Percentiles rank a stretch among this genome's conserved stretches.
Conservation (phyloP, 176 grass and related monocot genomes). For the Alopecurus myosuroides region DNA sequence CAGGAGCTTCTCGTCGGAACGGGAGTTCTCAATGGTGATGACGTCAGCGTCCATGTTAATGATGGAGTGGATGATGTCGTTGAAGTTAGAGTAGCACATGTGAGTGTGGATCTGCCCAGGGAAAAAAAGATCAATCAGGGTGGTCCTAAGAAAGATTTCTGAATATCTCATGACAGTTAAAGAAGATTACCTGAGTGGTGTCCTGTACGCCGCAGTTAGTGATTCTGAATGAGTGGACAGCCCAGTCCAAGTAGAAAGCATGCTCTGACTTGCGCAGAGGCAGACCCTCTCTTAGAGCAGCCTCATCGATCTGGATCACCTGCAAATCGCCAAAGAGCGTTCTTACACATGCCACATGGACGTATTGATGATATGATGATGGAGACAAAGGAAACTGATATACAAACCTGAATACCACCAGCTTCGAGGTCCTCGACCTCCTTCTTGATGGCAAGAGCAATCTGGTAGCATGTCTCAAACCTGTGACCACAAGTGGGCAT, state of each 20-base stretch:
- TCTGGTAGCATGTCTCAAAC: constrained; percentile 97
- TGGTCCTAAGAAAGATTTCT: not conserved
- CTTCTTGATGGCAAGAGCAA: constrained; percentile 96
- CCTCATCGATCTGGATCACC: constrained; percentile 98
- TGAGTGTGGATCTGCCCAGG: constrained; percentile 78
- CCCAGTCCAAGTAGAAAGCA: constrained; percentile 93
- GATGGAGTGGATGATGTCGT: constrained; percentile 97
- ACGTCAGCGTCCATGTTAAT: constrained; percentile 96
- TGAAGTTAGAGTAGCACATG: constrained; percentile 99
- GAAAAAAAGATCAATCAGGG: not conserved
- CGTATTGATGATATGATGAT: not conserved
- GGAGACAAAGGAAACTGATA: not conserved
- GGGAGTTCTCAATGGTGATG: constrained; percentile 93
- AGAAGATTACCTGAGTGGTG: constrained; percentile 73
- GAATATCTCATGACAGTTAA: not conserved
- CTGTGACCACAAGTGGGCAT: constrained; percentile 17
- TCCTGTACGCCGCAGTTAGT: constrained; percentile 83
- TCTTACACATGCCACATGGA: not conserved
- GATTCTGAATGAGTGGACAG: constrained; percentile 96
- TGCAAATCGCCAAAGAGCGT: constrained; percentile 22
- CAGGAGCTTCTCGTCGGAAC: constrained; percentile 83
- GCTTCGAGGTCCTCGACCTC: constrained; percentile 91
- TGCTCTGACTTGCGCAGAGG: constrained; percentile 86
- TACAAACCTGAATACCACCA: constrained; percentile 79
- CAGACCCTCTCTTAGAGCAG: constrained; percentile 86